phyloP scores from a whole-genome alignment of 495 filamentous ascomycete genomes.

The Tetracladium setigerum region DNA sequence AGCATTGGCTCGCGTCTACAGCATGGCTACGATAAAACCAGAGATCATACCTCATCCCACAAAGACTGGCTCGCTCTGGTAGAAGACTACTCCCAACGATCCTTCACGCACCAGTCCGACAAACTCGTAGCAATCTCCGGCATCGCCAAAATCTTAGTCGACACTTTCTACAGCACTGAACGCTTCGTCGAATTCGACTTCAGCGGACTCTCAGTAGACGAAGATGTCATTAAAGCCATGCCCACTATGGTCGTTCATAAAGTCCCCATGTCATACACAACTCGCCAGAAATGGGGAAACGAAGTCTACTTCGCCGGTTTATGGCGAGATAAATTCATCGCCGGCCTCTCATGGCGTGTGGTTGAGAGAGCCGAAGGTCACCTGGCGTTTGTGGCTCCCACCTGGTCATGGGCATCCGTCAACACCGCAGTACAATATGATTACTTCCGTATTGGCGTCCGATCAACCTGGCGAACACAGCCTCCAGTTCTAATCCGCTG shows the following conservation, averaged over 20 bases:
- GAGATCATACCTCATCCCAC: neutral
- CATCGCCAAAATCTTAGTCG: neutral
- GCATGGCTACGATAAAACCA: neutral
- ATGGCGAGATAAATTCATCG: neutral
- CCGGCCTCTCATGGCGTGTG: neutral
- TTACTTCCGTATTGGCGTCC: neutral
- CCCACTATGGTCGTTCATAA: too few relatives aligned
- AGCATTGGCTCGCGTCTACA: too few relatives aligned
- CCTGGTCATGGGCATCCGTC: conserved; percentile 9
- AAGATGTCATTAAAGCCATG: too few relatives aligned
- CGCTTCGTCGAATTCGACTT: neutral
- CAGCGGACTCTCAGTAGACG: neutral
- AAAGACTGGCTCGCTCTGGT: neutral
- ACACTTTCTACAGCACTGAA: neutral
- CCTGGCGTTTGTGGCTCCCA: neutral
- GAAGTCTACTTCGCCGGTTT: neutral
- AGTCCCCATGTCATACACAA: too few relatives aligned
- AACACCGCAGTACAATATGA: neutral
- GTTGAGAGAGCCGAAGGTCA: neutral
- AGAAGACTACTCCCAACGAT: neutral
- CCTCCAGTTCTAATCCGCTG: neutral
- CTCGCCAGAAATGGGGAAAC: neutral
- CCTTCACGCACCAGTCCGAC: neutral
- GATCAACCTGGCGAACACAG: too few relatives aligned
- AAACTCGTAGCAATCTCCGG: conserved; percentile 4